Base-by-base conservation (phyloP, 306 rosid genomes). In the Gastrolobium villosum region DNA sequence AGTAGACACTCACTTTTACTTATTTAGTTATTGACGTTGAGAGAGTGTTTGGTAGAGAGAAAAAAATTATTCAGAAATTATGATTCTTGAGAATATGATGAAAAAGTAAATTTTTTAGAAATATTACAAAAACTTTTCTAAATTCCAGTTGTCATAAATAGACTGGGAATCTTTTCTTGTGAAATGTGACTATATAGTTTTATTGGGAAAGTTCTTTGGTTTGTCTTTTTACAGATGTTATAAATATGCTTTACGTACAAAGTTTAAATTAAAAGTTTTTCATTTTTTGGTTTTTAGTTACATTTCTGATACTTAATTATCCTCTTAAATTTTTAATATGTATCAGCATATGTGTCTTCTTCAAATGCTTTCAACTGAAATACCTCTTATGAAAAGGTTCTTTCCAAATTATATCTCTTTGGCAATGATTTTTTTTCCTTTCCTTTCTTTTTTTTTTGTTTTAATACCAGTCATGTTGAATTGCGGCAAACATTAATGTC, bases 401-500 rank as follows among this genome's bases (percentile, higher is more conserved):
- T 53, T 40, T 40, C 30, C 72, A 52, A 62, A 62, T 62, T 40
- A 10, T 68, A 35, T 34, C 6, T 52, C 7, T 50, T 34, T 71
- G 59, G 26, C 54, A 8, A 4, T 72, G 13, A 56, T 28, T 5
- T 44, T 28, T 44, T 10, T 31, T 48, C 6, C 61, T 49, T 59
- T 70, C 20, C 52, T 35, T 49, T 53, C 65, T n/a, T n/a, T n/a
- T 31, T 59, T 35, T 49, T 62, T 69, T n/a, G n/a, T 43, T 66
- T 72, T 85, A 60, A 77, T 72, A 40, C 60, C 64, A 92, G 97
- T 56, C 96, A 92, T 62, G 97, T 92, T 73, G 97, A 92, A 84
- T 72, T 92, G 87, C 86, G 96, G 93, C 97, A 89, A 77, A 92
- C 96, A 67, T 75, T 92, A 85, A 78, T 80, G 83, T 92, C 94